Evolutionary conservation across 345 rosid genomes (phyloP).

Genomic region (Zanthoxylum bungeanum): DNA sequence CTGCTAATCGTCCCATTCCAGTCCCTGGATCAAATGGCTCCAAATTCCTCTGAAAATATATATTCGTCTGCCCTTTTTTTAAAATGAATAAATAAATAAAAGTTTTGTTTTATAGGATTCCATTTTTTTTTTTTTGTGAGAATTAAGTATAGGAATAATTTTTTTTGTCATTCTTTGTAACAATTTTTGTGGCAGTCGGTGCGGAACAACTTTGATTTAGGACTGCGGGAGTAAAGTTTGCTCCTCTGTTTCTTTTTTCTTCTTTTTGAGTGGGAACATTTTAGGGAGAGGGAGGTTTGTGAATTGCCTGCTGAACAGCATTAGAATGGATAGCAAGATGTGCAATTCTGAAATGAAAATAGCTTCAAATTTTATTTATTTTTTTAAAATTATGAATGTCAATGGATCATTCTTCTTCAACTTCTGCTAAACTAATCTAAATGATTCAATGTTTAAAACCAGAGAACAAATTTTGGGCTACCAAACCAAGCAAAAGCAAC

Average conservation of each 20-base stretch:
- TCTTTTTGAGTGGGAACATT: neutral
- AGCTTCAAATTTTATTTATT: neutral
- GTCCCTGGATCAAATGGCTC: constrained; percentile 41
- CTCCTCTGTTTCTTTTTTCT: neutral
- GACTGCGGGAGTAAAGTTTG: neutral
- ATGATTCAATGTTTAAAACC: too few relatives aligned
- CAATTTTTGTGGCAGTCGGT: neutral
- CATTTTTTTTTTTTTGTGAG: neutral
- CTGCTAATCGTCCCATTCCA: constrained; percentile 28
- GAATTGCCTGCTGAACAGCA: neutral
- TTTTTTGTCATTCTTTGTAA: neutral
- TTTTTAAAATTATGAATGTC: neutral
- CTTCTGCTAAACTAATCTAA: neutral
- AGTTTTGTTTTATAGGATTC: constrained; percentile 26
- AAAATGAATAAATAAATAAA: too few relatives aligned
- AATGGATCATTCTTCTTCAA: neutral
- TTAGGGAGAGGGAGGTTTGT: too few relatives aligned
- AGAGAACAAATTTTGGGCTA: neutral
- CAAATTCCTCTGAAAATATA: constrained; percentile 38
- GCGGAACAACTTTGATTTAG: neutral
- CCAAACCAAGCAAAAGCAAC: neutral
- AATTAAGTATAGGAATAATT: neutral
- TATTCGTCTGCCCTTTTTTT: too few relatives aligned
- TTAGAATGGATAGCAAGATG: neutral
- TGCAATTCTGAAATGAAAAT: neutral